phyloP scores from a whole-genome alignment of 441 rosid genomes.

The Macaranga tanarius region DNA sequence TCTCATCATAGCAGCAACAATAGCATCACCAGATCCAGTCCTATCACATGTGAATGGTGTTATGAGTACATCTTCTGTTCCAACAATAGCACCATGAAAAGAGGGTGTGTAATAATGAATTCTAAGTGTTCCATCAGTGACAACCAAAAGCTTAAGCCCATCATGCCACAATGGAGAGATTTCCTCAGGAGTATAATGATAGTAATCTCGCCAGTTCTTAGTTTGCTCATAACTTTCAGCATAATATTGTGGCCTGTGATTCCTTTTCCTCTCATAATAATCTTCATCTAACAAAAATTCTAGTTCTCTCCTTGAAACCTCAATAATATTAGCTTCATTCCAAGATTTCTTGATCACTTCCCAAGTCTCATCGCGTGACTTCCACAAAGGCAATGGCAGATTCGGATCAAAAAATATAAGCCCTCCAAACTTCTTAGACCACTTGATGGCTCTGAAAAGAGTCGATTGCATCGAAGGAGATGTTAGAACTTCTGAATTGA shows the following conservation, averaged over 20 bases:
- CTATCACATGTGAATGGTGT: constrained; percentile 89
- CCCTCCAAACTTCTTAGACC: constrained; percentile 78
- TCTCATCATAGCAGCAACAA: constrained; percentile 80
- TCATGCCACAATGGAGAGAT: constrained; percentile 84
- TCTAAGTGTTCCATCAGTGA: constrained; percentile 83
- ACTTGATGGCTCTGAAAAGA: constrained; percentile 59
- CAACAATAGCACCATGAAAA: constrained; percentile 74
- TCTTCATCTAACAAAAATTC: constrained; percentile 87
- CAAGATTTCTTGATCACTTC: constrained; percentile 66
- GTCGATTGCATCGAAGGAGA: constrained; percentile 56
- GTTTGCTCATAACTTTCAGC: constrained; percentile 66
- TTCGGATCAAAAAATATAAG: constrained; percentile 77
- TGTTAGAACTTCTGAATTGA: constrained; percentile 70
- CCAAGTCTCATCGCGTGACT: constrained; percentile 64
- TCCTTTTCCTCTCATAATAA: constrained; percentile 54
- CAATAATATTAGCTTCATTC: constrained; percentile 65
- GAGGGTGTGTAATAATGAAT: constrained; percentile 72
- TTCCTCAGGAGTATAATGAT: constrained; percentile 78
- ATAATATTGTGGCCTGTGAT: constrained; percentile 75
- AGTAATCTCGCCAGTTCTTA: constrained; percentile 57
- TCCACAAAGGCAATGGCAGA: constrained; percentile 78
- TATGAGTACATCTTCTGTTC: constrained; percentile 86
- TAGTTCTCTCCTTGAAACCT: constrained; percentile 79
- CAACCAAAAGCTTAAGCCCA: constrained; percentile 63
- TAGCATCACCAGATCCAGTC: constrained; percentile 94